phyloP scores from a whole-genome alignment of 2,329 filamentous ascomycete species.

The Ophiostoma piceae region DNA sequence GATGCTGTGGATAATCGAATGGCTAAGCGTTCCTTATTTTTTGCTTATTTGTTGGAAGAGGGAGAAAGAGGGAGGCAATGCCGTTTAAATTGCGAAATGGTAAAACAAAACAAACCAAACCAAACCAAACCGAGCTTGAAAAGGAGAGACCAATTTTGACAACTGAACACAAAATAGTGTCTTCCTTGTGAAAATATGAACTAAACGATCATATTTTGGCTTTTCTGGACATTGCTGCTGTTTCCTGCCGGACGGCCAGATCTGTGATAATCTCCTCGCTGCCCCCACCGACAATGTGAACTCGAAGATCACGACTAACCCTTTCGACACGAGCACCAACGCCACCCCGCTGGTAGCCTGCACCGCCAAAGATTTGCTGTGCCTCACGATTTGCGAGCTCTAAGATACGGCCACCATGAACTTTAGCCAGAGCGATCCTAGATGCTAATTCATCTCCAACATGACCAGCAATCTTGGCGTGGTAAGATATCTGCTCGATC shows the following conservation, averaged over 20 bases:
- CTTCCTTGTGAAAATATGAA: neutral
- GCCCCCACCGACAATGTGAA: constrained; percentile 50
- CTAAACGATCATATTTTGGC: constrained; percentile 26
- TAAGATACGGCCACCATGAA: constrained; percentile 45
- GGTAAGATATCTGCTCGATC: constrained; percentile 56
- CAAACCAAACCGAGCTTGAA: too few species aligned
- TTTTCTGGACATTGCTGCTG: constrained; percentile 18
- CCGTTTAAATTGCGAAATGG: too few species aligned
- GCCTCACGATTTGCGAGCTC: constrained; percentile 49
- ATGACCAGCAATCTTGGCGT: constrained; percentile 38
- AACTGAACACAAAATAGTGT: neutral
- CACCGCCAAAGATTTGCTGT: constrained; percentile 51
- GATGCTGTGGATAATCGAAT: too few species aligned
- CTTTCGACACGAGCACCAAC: constrained; percentile 47
- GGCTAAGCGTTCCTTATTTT: too few species aligned
- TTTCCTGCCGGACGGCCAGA: constrained; percentile 47
- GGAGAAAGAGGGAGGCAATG: too few species aligned
- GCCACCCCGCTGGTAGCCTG: constrained; percentile 46
- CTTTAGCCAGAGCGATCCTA: constrained; percentile 39
- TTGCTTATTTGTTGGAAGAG: too few species aligned
- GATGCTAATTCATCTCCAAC: constrained; percentile 35
- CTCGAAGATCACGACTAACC: constrained; percentile 48
- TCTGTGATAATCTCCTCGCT: constrained; percentile 53
- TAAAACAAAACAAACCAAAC: too few species aligned
- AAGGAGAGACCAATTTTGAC: too few species aligned